Conservation (phyloP, 306 rosid species). For the Sechiopsis laciniata region DNA sequence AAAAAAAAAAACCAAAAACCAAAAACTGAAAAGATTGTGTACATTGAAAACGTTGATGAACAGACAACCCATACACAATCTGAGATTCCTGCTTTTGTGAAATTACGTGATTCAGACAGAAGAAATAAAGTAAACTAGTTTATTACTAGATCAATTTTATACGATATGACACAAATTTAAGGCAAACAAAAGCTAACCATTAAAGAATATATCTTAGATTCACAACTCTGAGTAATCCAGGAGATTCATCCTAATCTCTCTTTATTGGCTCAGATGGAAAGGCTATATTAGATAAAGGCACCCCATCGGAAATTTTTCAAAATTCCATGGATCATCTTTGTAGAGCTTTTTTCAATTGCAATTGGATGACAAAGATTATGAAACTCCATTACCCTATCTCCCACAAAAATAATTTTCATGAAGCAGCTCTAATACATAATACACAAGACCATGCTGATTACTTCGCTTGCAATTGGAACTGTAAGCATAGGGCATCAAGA, state of each 20-base stretch:
- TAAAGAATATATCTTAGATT: slow-evolving; percentile 4
- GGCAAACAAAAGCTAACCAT: neutral
- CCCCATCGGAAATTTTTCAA: neutral
- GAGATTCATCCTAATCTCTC: neutral
- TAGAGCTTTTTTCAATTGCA: neutral
- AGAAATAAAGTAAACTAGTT: neutral
- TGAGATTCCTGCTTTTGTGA: slow-evolving; percentile 13
- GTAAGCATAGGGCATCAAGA: neutral
- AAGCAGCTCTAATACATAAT: neutral
- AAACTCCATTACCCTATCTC: slow-evolving; percentile 4
- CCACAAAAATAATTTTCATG: slow-evolving; percentile 4
- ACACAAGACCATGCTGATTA: neutral
- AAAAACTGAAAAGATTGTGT: neutral
- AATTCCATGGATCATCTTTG: neutral
- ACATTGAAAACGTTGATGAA: neutral
- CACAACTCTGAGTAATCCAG: neutral
- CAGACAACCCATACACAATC: neutral
- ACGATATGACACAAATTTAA: neutral
- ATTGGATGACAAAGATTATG: neutral
- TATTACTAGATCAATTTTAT: neutral
- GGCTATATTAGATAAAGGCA: neutral
- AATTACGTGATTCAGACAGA: neutral
- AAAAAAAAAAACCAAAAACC: too few relatives aligned
- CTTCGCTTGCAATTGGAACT: neutral
- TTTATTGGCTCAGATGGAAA: neutral